Base-by-base conservation (phyloP, 495 filamentous ascomycete species). In the Trichoderma parareesei region DNA sequence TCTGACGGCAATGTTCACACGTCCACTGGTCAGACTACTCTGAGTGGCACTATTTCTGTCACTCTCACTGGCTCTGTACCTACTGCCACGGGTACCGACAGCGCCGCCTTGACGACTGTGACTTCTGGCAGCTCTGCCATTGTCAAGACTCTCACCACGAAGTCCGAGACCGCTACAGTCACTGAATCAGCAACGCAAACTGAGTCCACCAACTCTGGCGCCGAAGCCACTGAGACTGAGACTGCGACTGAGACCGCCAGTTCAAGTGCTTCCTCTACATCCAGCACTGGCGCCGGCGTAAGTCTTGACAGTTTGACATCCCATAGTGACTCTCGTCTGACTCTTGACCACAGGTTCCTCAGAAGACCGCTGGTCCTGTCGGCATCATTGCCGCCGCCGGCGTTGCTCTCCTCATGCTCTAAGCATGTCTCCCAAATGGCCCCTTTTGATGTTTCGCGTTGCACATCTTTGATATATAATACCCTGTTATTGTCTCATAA, bases 371-470 rank as follows among this genome's bases (percentile, higher is more conserved):
- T 38, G 73, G 70, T 43, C 74, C 74, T 8, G 64, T 66, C n/a
- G 61, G 74, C n/a, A 49, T 74, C 65, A 38, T 76, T 44, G 73
- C 72, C 53, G 74, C 73, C 33, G 74, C 74, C n/a, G 74, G 74
- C 62, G 59, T 76, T 27, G 74, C 73, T 8, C 72, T 69, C 27
- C 65, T 66, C 55, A 65, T 76, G 37, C 71, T 76, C 27, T 76
- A 70, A 71, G n/a, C n/a, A 20, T 9, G 3, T 18, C 8, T 20
- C 63, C 8, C 13, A 33, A 53, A 41, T 46, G 44, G 46, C 38
- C 55, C 35, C 57, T 57, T 35, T 37, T 64, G 44, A 38, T 60
- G 57, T 60, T 60, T 65, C 63, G 38, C 38, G 38, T 38, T 60
- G 43, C 63, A 65, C 38, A 60, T 65, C 18, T 37, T 43, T 59